Percentiles rank a stretch among this genome's conserved stretches.
phyloP scores from a whole-genome alignment of 139 green algal species.

The Closterium sp. region DNA sequence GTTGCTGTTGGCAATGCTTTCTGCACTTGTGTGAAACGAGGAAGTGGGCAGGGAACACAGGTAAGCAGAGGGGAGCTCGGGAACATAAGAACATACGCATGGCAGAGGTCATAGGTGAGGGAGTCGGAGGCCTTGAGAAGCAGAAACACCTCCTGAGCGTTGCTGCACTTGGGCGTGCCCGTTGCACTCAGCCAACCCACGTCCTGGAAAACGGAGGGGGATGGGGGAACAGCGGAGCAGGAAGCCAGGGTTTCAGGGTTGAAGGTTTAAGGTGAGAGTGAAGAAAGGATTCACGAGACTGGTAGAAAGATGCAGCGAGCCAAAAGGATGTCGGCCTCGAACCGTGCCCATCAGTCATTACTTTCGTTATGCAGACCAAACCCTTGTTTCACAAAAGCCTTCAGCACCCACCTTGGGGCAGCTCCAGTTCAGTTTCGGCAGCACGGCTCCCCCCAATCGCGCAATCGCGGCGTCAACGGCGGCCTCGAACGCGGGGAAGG shows the following conservation, averaged over 20 bases:
- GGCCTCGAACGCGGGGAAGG: conserved; percentile 35
- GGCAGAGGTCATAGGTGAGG: conserved; percentile 76
- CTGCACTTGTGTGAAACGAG: no score
- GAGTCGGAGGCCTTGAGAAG: conserved; percentile 88
- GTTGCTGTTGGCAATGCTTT: no score
- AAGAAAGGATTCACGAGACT: no score
- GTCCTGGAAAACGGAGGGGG: conserved; percentile 57
- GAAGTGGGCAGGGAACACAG: no score
- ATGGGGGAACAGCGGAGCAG: not conserved
- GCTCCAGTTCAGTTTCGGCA: conserved; percentile 92
- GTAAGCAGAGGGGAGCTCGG: not conserved
- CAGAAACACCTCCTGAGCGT: conserved; percentile 77
- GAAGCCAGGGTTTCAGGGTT: no score
- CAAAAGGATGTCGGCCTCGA: no score
- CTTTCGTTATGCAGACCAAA: no score
- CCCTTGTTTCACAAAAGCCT: no score
- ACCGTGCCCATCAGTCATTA: no score
- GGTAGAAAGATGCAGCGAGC: no score
- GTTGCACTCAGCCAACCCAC: conserved; percentile 75
- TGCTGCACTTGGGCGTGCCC: conserved; percentile 63
- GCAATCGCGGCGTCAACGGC: conserved; percentile 62
- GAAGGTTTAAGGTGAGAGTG: no score
- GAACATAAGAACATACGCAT: conserved; percentile 19
- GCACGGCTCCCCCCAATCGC: conserved; percentile 68
- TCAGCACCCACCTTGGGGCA: conserved; percentile 62